Evolutionary conservation across 2,329 filamentous ascomycete genomes (phyloP).

Genomic region (Cladorrhinum sp.): DNA sequence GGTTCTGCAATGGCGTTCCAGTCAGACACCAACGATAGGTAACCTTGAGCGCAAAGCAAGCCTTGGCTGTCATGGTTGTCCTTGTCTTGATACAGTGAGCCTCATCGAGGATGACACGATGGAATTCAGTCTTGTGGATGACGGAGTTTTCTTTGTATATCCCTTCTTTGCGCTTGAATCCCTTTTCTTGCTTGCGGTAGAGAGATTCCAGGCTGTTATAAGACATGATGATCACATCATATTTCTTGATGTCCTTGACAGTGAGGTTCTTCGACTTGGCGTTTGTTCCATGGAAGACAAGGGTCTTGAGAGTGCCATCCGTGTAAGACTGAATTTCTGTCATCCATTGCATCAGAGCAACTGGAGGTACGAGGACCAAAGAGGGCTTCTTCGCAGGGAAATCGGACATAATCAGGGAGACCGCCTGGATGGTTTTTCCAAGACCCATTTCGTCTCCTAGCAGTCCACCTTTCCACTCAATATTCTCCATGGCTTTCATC

Average conservation of each 20-base stretch:
- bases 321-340: slow-evolving; percentile 79
- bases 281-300: slow-evolving; percentile 88
- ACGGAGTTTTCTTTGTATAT: slow-evolving; percentile 75
- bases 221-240: slow-evolving; percentile 95
- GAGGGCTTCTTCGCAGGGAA: slow-evolving; percentile 81
- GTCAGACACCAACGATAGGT: slow-evolving; percentile 94
- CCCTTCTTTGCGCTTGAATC: slow-evolving; percentile 76
- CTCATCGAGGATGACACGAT: slow-evolving; percentile 90
- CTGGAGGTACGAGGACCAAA: slow-evolving; percentile 85
- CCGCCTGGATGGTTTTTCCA: slow-evolving; percentile 97
- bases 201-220: slow-evolving; percentile 91
- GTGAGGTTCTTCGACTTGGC: slow-evolving; percentile 75
- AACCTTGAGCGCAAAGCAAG: slow-evolving; percentile 86
- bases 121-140: slow-evolving; percentile 83
- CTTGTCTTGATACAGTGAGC: slow-evolving; percentile 82
- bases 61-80: slow-evolving; percentile 87
- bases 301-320: slow-evolving; percentile 81
- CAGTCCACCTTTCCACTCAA: slow-evolving; percentile 80
- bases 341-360: slow-evolving; percentile 94
- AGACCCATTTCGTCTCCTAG: slow-evolving; percentile 98
- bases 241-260: slow-evolving; percentile 71
- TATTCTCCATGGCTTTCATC: slow-evolving; percentile 89
- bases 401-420: slow-evolving; percentile 97
- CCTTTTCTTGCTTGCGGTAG: slow-evolving; percentile 88
- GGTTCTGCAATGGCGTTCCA: slow-evolving; percentile 92